phyloP scores from a whole-genome alignment of 225 moss, liverwort and hornwort species.

The Bryoerythrophyllum caledonicum region DNA sequence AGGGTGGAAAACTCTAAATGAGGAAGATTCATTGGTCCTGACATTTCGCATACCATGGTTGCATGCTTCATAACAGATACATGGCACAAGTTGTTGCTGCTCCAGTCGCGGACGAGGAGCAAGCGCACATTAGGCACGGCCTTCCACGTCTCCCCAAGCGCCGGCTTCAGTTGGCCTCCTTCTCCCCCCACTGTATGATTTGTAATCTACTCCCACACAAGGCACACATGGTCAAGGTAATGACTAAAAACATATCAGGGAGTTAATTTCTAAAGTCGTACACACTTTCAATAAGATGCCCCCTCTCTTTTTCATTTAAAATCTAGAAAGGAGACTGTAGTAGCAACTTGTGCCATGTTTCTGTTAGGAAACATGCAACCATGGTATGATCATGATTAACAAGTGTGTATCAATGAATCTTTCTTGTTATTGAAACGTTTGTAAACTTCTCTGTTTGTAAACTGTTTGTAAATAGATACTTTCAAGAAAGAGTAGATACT shows the following conservation, averaged over 20 bases:
- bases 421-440: too few relatives aligned
- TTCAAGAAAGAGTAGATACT: too few relatives aligned
- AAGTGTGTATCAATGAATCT: too few relatives aligned
- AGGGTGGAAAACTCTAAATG: too few relatives aligned
- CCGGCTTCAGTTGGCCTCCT: conserved; percentile 81
- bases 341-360: too few relatives aligned
- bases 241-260: neutral
- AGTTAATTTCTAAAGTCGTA: neutral
- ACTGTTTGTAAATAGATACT: too few relatives aligned
- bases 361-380: too few relatives aligned
- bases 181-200: conserved; percentile 92
- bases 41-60: conserved; percentile 50
- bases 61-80: conserved; percentile 72
- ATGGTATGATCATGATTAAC: too few relatives aligned
- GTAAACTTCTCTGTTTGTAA: too few relatives aligned
- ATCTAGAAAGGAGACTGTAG: too few relatives aligned
- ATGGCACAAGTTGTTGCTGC: conserved; percentile 58
- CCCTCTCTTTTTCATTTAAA: too few relatives aligned
- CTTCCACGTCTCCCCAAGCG: conserved; percentile 94
- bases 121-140: conserved; percentile 79
- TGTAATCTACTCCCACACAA: conserved; percentile 60
- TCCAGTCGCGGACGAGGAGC: conserved; percentile 64
- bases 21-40: neutral
- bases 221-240: neutral
- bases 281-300: too few relatives aligned